Base-by-base conservation (phyloP, 106 monocot genomes). In the Alisma plantagoaquatica region DNA sequence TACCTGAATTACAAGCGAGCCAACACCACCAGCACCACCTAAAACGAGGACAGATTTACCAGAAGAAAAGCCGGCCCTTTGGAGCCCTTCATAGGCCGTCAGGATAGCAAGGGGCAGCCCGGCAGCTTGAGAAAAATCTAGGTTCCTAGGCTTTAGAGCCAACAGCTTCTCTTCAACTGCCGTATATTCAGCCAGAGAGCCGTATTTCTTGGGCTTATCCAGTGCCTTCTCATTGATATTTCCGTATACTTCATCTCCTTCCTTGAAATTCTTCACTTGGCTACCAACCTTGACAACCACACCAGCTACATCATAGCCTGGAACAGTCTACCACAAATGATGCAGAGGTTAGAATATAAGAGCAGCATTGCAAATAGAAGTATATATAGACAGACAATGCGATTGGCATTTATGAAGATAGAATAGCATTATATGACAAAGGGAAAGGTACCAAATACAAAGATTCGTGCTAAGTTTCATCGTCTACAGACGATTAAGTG, bases 181-280 rank as follows among this genome's bases (percentile, higher is more conserved):
- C 3, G 87, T 84, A 65, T 84, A 96, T 48, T 96, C 78, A 16
- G 94, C 88, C 18, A 96, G 77, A 3, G 94, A 80, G 1, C 94
- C 94, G 48, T 68, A 84, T 51, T 81, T 73, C 56, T 88, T 96
- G 22, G 84, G 94, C 31, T 68, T 43, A 31, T 88, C 94, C 25
- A 96, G 51, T 35, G 81, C 80, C 27, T 81, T 84, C 50, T 88
- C 88, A 31, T 63, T 77, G 33, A 96, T 73, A 60, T 84, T 63
- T 16, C 94, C 94, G 46, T 88, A 96, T 17, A 96, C 94, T 63
- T 88, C 94, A 65, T 96, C 88, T 27, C 94, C 94, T 96, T 78
- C 94, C 68, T 88, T 88, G 10, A 88, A 73, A 4, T 29, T 63
- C 57, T 77, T 76, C 54, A 78, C 88, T 69, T 70, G 56, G 48